A percentile compares a stretch with the other conserved stretches of the same genome.
These are phyloP conservation scores for Apocynum venetum DNA, from an alignment of 257 asterid genomes.

Conservation along the genomic window DNA sequence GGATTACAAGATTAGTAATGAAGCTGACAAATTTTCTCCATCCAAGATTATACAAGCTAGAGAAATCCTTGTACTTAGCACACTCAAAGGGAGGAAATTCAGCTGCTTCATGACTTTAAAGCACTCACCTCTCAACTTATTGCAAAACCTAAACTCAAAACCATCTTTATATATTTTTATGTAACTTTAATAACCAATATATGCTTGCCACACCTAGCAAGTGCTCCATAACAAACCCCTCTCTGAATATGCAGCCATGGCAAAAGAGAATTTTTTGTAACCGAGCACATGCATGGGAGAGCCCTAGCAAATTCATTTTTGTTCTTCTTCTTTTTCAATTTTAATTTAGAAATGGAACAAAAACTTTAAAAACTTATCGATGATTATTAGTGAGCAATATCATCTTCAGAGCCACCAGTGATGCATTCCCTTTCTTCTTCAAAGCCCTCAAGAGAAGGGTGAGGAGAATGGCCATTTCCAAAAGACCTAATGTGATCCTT, in stretches of 20 bases:
- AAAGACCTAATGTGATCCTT: constrained; percentile 82
- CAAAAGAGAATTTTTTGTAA: constrained; percentile 45
- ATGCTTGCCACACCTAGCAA: constrained; percentile 30
- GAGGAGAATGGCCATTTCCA: constrained; percentile 69
- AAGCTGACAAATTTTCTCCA: constrained; percentile 68
- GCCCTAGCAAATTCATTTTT: no score
- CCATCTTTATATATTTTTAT: not conserved
- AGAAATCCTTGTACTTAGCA: not conserved
- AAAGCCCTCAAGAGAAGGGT: constrained; percentile 52
- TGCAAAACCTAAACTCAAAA: constrained; percentile 20
- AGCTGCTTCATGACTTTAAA: constrained; percentile 48
- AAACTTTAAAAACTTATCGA: no score
- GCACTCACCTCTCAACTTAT: constrained; percentile 27
- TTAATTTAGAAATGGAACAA: no score
- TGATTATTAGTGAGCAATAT: not conserved
- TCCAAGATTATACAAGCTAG: not conserved
- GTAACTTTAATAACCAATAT: not conserved
- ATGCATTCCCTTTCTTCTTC: constrained; percentile 45
- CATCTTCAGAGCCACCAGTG: constrained; percentile 53
- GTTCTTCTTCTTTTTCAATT: no score
- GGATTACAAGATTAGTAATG: constrained; percentile 18
- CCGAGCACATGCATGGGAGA: constrained; percentile 51
- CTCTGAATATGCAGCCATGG: constrained; percentile 15
- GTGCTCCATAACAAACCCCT: constrained; percentile 59
- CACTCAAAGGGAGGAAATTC: constrained; percentile 44